Evolutionary conservation across 805 yeast species (phyloP).

Genomic region (Candida berthetii): DNA sequence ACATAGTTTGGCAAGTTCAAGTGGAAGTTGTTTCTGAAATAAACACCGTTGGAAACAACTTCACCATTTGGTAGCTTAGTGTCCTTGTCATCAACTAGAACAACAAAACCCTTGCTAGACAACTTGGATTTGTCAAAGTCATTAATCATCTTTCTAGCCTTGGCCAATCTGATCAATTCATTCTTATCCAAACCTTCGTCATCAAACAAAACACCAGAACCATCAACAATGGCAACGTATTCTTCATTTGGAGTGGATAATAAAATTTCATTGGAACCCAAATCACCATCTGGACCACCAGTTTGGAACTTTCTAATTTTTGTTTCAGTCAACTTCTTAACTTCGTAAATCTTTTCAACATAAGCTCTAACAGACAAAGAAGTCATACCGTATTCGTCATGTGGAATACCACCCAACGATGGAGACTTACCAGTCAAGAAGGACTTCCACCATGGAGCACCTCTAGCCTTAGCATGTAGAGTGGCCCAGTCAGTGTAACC

Average conservation of each 20-base stretch:
- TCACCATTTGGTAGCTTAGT: constrained; percentile 72
- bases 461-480: constrained; percentile 81
- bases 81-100: constrained; percentile 82
- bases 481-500: constrained; percentile 97
- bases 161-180: constrained; percentile 77
- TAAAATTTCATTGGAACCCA: constrained; percentile 92
- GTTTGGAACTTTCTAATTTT: constrained; percentile 81
- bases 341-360: constrained; percentile 82
- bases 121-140: constrained; percentile 62
- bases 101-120: constrained; percentile 70
- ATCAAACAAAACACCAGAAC: constrained; percentile 92
- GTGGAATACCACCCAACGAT: constrained; percentile 93
- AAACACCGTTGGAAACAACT: constrained; percentile 73
- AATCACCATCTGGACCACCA: constrained; percentile 99
- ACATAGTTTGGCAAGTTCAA: constrained; percentile 53
- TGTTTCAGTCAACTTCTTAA: constrained; percentile 53
- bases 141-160: constrained; percentile 67
- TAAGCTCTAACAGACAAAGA: constrained; percentile 89
- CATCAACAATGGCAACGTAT: constrained; percentile 89
- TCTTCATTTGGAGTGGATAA: constrained; percentile 70
- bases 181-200: constrained; percentile 80
- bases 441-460: constrained; percentile 98
- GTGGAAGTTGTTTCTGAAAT: constrained; percentile 89
- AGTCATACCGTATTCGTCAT: constrained; percentile 97
- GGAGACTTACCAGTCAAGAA: constrained; percentile 96